Evolutionary conservation across 495 filamentous ascomycete species (phyloP).

Genomic region (Gamarada debralockiae): DNA sequence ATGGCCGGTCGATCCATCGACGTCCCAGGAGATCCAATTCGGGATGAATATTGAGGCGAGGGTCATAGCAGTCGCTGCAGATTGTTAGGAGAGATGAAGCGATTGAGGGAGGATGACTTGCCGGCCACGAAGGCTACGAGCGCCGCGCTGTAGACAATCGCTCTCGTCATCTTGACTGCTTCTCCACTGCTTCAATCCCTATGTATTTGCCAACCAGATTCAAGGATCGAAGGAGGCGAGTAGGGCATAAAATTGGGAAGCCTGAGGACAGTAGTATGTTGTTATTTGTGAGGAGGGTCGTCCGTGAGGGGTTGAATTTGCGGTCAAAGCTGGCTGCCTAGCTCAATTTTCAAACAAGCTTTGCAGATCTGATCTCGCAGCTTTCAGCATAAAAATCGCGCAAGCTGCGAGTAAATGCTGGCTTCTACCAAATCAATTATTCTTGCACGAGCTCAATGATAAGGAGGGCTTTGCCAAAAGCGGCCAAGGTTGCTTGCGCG

Average conservation of each 20-base stretch:
- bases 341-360: too few species aligned
- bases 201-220: slow-evolving; percentile 1
- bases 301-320: neutral
- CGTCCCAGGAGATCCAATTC: slow-evolving; percentile 74
- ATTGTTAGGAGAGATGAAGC: neutral
- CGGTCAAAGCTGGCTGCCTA: neutral
- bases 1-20: slow-evolving; percentile 43
- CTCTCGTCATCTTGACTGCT: slow-evolving; percentile 29
- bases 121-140: slow-evolving; percentile 50
- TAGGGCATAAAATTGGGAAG: neutral
- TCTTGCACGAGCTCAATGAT: neutral
- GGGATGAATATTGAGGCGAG: slow-evolving; percentile 70
- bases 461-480: neutral
- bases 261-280: neutral
- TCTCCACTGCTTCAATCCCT: neutral
- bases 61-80: slow-evolving; percentile 71
- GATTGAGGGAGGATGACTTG: slow-evolving; percentile 25
- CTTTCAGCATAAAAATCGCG: neutral
- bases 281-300: neutral
- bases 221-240: neutral
- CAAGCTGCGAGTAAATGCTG: neutral
- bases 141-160: slow-evolving; percentile 44
- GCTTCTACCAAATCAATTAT: neutral
- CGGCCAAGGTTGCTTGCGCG: neutral
- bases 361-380: neutral